Evolutionary conservation across 2,329 filamentous ascomycete genomes (phyloP).

Genomic region (Aspergillus awamori): DNA sequence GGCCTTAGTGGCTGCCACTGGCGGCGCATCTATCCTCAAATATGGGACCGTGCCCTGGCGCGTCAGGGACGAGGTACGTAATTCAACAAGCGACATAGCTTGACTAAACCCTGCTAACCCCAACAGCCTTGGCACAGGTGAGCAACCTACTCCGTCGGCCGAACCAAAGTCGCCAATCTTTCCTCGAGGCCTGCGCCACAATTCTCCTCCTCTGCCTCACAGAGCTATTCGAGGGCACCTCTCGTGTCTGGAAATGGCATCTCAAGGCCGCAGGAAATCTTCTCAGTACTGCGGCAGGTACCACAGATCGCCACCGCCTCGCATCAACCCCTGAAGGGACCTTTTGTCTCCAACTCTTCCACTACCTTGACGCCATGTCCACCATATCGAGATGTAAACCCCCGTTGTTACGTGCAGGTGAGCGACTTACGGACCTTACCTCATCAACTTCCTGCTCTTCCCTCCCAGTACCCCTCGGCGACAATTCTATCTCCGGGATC

Average conservation of each 20-base stretch:
- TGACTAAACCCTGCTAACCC: not conserved
- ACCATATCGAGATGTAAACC: conserved; percentile 36
- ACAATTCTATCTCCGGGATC: conserved; percentile 26
- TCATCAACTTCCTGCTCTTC: conserved; percentile 3
- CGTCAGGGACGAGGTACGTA: conserved; percentile 30
- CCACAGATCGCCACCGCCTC: conserved; percentile 33
- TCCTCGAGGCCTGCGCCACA: conserved; percentile 45
- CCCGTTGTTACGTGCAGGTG: conserved; percentile 24
- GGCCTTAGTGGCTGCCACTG: conserved; percentile 34
- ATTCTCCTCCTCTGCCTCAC: conserved; percentile 49
- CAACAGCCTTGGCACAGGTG: conserved; percentile 29
- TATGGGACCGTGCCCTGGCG: conserved; percentile 30
- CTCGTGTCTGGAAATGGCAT: conserved; percentile 48
- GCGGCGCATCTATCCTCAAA: conserved; percentile 31
- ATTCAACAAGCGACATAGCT: not conserved
- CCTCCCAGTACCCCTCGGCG: not conserved
- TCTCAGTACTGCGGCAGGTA: conserved; percentile 25
- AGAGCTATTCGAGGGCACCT: conserved; percentile 49
- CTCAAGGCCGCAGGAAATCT: conserved; percentile 48
- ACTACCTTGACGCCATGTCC: conserved; percentile 35
- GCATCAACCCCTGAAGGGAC: conserved; percentile 30
- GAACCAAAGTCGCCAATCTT: conserved; percentile 29
- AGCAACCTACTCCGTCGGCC: conserved; percentile 23
- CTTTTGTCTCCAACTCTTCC: conserved; percentile 47
- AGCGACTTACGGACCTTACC: conserved; percentile 23